Percentiles rank a stretch among this genome's conserved stretches.
Evolutionary conservation across 805 yeast genomes (phyloP).

Genomic region (Blastobotrys robertii): DNA sequence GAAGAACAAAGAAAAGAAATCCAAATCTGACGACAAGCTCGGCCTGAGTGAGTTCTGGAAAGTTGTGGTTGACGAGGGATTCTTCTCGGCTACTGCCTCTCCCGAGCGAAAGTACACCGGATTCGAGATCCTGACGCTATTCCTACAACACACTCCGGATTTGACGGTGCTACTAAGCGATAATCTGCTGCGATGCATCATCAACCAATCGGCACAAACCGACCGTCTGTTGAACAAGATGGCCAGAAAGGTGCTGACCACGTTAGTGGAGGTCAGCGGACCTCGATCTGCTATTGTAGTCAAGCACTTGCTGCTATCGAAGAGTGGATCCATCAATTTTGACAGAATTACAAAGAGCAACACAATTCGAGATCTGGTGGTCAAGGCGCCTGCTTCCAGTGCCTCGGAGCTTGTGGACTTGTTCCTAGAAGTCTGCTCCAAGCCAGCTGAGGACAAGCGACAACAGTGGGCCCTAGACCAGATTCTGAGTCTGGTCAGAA

Average conservation of each 20-base stretch:
- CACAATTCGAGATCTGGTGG: conserved; percentile 40
- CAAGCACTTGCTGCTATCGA: conserved; percentile 31
- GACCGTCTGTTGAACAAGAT: conserved; percentile 59
- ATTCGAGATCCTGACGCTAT: conserved; percentile 54
- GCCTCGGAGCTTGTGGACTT: conserved; percentile 19
- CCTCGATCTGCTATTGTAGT: conserved; percentile 29
- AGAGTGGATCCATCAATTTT: conserved; percentile 45
- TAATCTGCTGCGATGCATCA: conserved; percentile 60
- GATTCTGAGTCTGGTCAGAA: conserved; percentile 35
- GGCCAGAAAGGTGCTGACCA: conserved; percentile 42
- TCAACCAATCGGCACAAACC: conserved; percentile 63
- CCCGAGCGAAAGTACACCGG: conserved; percentile 85
- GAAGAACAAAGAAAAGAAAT: conserved; percentile 13
- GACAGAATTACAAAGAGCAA: conserved; percentile 70
- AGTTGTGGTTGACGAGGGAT: conserved; percentile 65
- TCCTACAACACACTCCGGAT: conserved; percentile 28
- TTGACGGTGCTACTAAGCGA: conserved; percentile 21
- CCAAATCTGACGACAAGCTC: conserved; percentile 17
- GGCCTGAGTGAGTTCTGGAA: conserved; percentile 66
- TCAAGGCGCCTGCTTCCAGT: conserved; percentile 6
- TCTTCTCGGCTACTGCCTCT: conserved; percentile 68
- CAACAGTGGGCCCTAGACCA: conserved; percentile 54
- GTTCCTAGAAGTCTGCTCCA: conserved; percentile 14
- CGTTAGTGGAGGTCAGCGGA: conserved; percentile 32
- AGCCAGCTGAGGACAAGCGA: conserved; percentile 23